phyloP scores from a whole-genome alignment of 345 rosid genomes.

The Geranium rotundifolium region DNA sequence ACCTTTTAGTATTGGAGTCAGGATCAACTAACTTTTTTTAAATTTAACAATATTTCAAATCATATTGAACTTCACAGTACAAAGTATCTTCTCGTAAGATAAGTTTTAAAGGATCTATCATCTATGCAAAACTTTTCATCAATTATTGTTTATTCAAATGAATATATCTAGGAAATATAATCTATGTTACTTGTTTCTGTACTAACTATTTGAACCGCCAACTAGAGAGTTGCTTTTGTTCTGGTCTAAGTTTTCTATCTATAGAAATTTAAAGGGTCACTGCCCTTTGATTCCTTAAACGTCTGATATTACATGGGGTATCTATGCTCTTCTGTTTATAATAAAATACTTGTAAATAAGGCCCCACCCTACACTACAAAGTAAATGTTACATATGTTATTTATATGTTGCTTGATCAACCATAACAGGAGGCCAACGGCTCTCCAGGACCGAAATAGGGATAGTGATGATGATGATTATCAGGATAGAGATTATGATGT shows the following conservation, averaged over 20 bases:
- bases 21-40: no score
- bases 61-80: no score
- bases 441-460: conserved; percentile 67
- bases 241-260: background rate
- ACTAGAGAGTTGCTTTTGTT: background rate
- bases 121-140: no score
- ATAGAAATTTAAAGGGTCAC: background rate
- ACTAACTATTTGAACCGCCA: background rate
- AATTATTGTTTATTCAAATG: background rate
- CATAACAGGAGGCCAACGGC: conserved; percentile 79
- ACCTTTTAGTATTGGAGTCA: no score
- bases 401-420: conserved; percentile 8
- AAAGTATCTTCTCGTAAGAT: no score
- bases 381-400: background rate
- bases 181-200: no score
- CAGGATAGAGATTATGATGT: conserved; percentile 95
- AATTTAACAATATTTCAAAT: no score
- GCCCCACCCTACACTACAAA: background rate
- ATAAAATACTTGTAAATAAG: no score
- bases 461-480: conserved; percentile 88
- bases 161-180: background rate
- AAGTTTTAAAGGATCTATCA: no score
- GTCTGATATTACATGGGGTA: no score
- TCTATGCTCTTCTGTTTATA: no score
- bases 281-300: no score